These are phyloP conservation scores for Chrysoporthe austroafricana DNA, from an alignment of 2,329 filamentous ascomycete species.

Conservation along the genomic window DNA sequence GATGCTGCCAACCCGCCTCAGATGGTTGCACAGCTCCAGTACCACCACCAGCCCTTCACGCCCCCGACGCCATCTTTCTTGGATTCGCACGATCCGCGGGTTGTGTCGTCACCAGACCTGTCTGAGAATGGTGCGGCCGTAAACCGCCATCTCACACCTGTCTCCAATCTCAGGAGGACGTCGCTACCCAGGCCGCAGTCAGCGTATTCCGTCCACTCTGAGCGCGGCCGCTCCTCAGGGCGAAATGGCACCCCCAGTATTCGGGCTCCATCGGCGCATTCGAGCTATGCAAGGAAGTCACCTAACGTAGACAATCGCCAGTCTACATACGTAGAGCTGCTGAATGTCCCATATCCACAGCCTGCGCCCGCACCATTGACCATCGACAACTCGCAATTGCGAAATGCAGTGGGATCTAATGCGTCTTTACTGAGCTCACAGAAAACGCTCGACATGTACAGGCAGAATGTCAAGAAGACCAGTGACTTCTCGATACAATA, in stretches of 20 bases:
- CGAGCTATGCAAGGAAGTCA: slow-evolving; percentile 49
- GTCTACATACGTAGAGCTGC: slow-evolving; percentile 61
- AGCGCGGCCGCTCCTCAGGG: slow-evolving; percentile 68
- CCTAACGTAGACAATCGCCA: slow-evolving; percentile 53
- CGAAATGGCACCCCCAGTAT: slow-evolving; percentile 47
- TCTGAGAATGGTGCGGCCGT: slow-evolving; percentile 54
- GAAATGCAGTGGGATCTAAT: slow-evolving; percentile 81
- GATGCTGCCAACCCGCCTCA: slow-evolving; percentile 46
- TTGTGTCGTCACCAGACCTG: slow-evolving; percentile 56
- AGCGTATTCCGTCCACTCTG: slow-evolving; percentile 74
- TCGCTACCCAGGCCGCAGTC: slow-evolving; percentile 73
- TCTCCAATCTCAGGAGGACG: slow-evolving; percentile 56
- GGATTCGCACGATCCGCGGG: slow-evolving; percentile 45
- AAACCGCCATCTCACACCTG: slow-evolving; percentile 67
- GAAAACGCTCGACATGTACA: slow-evolving; percentile 97
- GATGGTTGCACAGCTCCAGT: slow-evolving; percentile 62
- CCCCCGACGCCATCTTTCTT: slow-evolving; percentile 46
- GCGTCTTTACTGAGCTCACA: slow-evolving; percentile 88
- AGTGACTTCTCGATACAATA: slow-evolving; percentile 90
- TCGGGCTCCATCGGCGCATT: slow-evolving; percentile 53
- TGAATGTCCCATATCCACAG: slow-evolving; percentile 78
- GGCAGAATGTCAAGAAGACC: slow-evolving; percentile 95
- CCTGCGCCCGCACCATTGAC: slow-evolving; percentile 68
- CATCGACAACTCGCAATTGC: slow-evolving; percentile 81
- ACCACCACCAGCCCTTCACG: slow-evolving; percentile 58